Evolutionary conservation across 352 stramenopile species (phyloP).

Genomic region (Pythium chondricola): DNA sequence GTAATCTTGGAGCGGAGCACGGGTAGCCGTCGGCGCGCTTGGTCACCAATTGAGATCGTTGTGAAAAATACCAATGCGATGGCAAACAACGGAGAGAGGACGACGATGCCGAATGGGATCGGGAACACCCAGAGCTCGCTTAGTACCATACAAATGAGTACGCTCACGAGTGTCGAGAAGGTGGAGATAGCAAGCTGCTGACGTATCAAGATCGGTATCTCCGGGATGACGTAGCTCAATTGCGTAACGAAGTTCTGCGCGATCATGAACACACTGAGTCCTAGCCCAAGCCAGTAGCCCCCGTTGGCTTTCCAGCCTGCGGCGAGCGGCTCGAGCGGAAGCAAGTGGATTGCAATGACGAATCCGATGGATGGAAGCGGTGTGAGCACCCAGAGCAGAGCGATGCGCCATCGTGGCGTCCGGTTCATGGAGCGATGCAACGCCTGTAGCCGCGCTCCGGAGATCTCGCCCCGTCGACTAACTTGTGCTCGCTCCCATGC

Average conservation of each 20-base stretch:
- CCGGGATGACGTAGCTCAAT: conserved; percentile 17
- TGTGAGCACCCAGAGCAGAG: conserved; percentile 10
- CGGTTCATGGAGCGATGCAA: conserved; percentile 8
- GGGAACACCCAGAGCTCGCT: conserved; percentile 14
- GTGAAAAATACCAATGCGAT: conserved; percentile 2
- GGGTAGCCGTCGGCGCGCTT: not conserved
- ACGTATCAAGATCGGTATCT: conserved; percentile 6
- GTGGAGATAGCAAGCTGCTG: conserved; percentile 9
- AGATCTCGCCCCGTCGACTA: conserved; percentile 13
- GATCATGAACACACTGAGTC: conserved; percentile 7
- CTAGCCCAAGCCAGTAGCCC: conserved; percentile 9
- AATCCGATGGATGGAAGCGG: conserved; percentile 16
- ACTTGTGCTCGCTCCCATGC: conserved; percentile 15
- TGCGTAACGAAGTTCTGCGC: conserved; percentile 13
- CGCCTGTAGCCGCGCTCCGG: conserved; percentile 7
- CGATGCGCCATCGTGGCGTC: conserved; percentile 3
- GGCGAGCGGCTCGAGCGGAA: conserved; percentile 6
- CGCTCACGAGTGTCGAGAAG: conserved; percentile 1
- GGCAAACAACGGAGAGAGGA: conserved; percentile 10
- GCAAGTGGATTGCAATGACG: conserved; percentile 10
- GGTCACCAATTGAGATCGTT: conserved; percentile 7
- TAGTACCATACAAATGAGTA: not conserved
- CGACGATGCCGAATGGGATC: conserved; percentile 15
- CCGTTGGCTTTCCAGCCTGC: conserved; percentile 5
- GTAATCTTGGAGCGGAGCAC: not conserved